These are phyloP conservation scores for Suhomyces faveliae DNA, from an alignment of 805 yeast genomes.

Conservation along the genomic window DNA sequence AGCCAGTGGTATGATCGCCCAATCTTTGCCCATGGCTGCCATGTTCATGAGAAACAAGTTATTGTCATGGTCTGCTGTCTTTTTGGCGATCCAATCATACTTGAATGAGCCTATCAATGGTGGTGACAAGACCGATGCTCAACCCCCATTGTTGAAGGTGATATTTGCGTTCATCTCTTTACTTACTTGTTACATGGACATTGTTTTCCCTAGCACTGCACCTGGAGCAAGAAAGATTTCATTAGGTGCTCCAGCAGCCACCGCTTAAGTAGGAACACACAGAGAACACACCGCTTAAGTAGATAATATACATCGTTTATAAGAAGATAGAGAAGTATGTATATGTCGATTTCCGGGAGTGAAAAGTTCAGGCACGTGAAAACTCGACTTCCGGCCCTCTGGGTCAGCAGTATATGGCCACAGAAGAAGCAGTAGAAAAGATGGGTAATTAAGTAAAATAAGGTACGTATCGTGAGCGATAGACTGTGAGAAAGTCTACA, in stretches of 20 bases:
- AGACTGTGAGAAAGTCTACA: neutral
- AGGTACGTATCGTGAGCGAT: neutral
- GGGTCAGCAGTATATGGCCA: neutral
- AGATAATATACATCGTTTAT: neutral
- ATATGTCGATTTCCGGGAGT: neutral
- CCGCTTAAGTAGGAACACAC: slow-evolving; percentile 19
- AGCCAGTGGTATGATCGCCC: slow-evolving; percentile 47
- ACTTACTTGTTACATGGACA: slow-evolving; percentile 54
- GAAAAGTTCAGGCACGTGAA: neutral
- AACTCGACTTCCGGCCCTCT: neutral
- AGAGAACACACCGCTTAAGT: slow-evolving; percentile 15
- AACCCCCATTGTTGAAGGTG: slow-evolving; percentile 49
- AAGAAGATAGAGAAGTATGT: neutral
- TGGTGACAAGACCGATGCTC: slow-evolving; percentile 24
- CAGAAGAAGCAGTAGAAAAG: neutral
- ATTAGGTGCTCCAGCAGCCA: slow-evolving; percentile 21
- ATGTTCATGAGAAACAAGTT: slow-evolving; percentile 62
- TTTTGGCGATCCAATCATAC: slow-evolving; percentile 49
- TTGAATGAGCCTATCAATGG: slow-evolving; percentile 41
- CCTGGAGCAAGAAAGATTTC: slow-evolving; percentile 19
- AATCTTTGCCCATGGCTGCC: slow-evolving; percentile 66
- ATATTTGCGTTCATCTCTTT: slow-evolving; percentile 48
- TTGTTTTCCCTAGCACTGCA: slow-evolving; percentile 43
- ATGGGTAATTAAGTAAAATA: neutral
- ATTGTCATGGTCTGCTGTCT: slow-evolving; percentile 55